These are phyloP conservation scores for Penicillium antarcticum DNA, from an alignment of 495 filamentous ascomycete genomes.

Conservation along the genomic window DNA sequence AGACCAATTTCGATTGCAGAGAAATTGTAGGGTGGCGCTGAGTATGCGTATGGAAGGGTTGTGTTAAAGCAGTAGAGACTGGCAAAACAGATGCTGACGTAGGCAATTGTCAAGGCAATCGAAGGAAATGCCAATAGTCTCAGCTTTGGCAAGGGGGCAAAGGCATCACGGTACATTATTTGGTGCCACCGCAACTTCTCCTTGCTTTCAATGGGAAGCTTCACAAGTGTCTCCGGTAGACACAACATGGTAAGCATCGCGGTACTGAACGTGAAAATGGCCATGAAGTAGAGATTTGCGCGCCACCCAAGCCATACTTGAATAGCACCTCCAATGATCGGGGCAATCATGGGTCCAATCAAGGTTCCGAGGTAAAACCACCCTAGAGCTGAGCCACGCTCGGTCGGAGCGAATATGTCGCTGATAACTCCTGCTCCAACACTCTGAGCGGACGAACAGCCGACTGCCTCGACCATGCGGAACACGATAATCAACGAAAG, in stretches of 20 bases:
- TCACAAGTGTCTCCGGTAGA: background rate
- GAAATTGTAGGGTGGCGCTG: constrained; percentile 11
- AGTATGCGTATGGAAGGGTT: constrained; percentile 6
- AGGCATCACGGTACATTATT: background rate
- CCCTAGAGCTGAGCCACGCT: constrained; percentile 10
- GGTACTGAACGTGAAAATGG: constrained; percentile 1
- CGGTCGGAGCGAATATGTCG: constrained; percentile 4
- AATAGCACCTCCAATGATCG: constrained; percentile 11
- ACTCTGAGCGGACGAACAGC: constrained; percentile 3
- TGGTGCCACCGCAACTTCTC: background rate
- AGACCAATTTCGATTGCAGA: constrained; percentile 5
- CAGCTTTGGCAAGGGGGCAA: background rate
- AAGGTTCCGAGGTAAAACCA: constrained; percentile 10
- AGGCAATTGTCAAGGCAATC: constrained; percentile 4
- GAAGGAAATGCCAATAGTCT: constrained; percentile 15
- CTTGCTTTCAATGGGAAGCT: background rate
- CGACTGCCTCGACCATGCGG: background rate
- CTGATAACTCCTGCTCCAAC: constrained; percentile 10
- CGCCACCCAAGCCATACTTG: constrained; percentile 7
- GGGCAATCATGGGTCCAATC: constrained; percentile 10
- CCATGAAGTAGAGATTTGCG: constrained; percentile 7
- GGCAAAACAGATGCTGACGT: constrained; percentile 8
- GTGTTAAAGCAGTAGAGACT: constrained; percentile 7
- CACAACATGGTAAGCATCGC: background rate
- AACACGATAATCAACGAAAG: background rate